Percentiles rank a stretch among this genome's conserved stretches.
These are phyloP conservation scores for Psilocybe tampanensis DNA, from an alignment of 768 basidiomycete genomes.

Conservation along the genomic window DNA sequence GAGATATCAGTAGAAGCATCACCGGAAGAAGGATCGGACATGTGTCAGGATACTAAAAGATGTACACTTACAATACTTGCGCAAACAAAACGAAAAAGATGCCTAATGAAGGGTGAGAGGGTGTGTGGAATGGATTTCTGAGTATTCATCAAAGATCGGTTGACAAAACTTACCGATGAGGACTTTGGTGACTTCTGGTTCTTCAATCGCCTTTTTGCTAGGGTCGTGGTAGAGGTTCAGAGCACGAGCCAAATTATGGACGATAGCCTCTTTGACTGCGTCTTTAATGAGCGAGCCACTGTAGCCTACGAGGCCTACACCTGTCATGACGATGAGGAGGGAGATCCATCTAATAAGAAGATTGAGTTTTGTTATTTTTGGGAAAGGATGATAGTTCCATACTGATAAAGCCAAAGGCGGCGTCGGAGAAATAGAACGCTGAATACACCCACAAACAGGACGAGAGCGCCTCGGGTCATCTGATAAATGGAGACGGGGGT, in stretches of 20 bases:
- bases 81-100: slow-evolving; percentile 92
- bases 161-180: slow-evolving; percentile 60
- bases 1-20: slow-evolving; percentile 17
- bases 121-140: slow-evolving; percentile 20
- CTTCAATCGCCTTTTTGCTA: slow-evolving; percentile 49
- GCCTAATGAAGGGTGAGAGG: slow-evolving; percentile 50
- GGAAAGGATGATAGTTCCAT: slow-evolving; percentile 19
- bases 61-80: slow-evolving; percentile 79
- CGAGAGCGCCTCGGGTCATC: slow-evolving; percentile 92
- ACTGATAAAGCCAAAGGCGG: slow-evolving; percentile 88
- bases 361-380: slow-evolving; percentile 1
- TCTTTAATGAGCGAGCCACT: slow-evolving; percentile 89
- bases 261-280: slow-evolving; percentile 50
- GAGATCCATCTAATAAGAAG: slow-evolving; percentile 77
- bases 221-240: slow-evolving; percentile 32
- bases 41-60: slow-evolving; percentile 16
- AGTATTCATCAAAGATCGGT: slow-evolving; percentile 11
- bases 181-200: slow-evolving; percentile 67
- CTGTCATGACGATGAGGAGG: slow-evolving; percentile 84
- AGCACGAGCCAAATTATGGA: slow-evolving; percentile 30
- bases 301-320: slow-evolving; percentile 83
- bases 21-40: slow-evolving; percentile 20
- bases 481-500: slow-evolving; percentile 98
- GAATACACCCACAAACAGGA: slow-evolving; percentile 90
- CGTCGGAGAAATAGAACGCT: slow-evolving; percentile 90